phyloP scores from a whole-genome alignment of 805 yeast genomes.

The Metschnikowia orientalis region DNA sequence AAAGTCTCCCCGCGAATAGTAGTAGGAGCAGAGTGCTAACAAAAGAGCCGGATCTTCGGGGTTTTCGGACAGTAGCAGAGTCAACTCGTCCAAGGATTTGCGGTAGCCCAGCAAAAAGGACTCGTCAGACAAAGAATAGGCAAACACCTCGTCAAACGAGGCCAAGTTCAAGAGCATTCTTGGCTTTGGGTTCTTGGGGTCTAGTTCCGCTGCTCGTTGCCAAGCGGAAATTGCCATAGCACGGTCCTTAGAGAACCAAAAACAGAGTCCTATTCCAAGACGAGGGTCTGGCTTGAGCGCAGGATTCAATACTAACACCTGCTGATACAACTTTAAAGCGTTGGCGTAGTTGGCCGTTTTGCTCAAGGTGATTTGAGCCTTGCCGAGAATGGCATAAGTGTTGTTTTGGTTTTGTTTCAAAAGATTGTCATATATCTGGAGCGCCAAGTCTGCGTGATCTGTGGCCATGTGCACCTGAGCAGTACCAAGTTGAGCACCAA shows the following conservation, averaged over 20 bases:
- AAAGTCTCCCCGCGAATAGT: conserved; percentile 63
- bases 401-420: conserved; percentile 54
- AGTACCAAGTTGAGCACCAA: conserved; percentile 5
- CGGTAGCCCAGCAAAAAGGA: conserved; percentile 60
- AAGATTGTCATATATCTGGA: conserved; percentile 62
- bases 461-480: conserved; percentile 59
- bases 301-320: conserved; percentile 72
- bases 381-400: conserved; percentile 72
- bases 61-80: conserved; percentile 34
- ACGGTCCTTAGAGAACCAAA: conserved; percentile 80
- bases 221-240: conserved; percentile 77
- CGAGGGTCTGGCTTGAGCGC: conserved; percentile 84
- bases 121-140: conserved; percentile 51
- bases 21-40: conserved; percentile 63
- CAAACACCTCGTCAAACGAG: conserved; percentile 59
- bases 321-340: conserved; percentile 81
- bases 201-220: conserved; percentile 70
- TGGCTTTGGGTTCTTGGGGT: conserved; percentile 57
- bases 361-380: conserved; percentile 74
- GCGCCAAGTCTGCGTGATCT: conserved; percentile 66
- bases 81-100: conserved; percentile 49
- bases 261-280: conserved; percentile 91
- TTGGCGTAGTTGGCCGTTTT: conserved; percentile 63
- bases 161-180: conserved; percentile 63
- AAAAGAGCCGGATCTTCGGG: conserved; percentile 58